A percentile compares a stretch with the other conserved stretches of the same genome.
phyloP scores from a whole-genome alignment of 75 land plant genomes.

The Selaginella moellendorffii region DNA sequence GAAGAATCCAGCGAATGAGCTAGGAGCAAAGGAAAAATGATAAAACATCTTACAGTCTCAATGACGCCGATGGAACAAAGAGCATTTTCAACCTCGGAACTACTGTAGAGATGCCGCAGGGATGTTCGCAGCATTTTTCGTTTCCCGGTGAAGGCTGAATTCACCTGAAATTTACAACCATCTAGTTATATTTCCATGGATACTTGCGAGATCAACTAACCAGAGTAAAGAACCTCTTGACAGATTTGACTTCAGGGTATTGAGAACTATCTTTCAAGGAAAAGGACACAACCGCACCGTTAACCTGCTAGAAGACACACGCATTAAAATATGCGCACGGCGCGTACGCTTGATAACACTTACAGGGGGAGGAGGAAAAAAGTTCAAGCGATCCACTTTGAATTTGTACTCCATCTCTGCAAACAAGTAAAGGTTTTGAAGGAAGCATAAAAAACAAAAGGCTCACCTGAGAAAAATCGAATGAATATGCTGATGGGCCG shows the following conservation, averaged over 20 bases:
- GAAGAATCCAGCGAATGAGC: not conserved
- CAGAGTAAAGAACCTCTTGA: conserved; percentile 52
- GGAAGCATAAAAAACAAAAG: not conserved
- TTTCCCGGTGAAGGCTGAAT: conserved; percentile 84
- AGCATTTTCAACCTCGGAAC: conserved; percentile 54
- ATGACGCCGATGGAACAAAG: conserved; percentile 43
- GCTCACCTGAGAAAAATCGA: conserved; percentile 69
- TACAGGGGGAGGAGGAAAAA: conserved; percentile 89
- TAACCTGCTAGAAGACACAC: conserved; percentile 49
- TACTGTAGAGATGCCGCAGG: conserved; percentile 57
- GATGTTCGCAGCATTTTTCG: conserved; percentile 90
- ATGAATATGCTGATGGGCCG: conserved; percentile 79
- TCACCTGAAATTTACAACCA: conserved; percentile 37
- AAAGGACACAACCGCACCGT: conserved; percentile 79
- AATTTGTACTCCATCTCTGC: conserved; percentile 71
- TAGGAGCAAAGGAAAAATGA: not conserved
- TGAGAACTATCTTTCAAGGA: conserved; percentile 49
- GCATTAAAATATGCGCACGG: conserved; percentile 1
- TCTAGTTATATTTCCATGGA: not conserved
- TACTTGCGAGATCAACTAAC: conserved; percentile 9
- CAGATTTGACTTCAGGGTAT: conserved; percentile 58
- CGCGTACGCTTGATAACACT: conserved; percentile 14
- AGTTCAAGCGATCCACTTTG: conserved; percentile 57
- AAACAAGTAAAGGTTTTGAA: not conserved
- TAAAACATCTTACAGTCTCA: conserved; percentile 41